Base-by-base conservation (phyloP, 1,139 yeast species). In the Casaregolazyma suthepensis region DNA sequence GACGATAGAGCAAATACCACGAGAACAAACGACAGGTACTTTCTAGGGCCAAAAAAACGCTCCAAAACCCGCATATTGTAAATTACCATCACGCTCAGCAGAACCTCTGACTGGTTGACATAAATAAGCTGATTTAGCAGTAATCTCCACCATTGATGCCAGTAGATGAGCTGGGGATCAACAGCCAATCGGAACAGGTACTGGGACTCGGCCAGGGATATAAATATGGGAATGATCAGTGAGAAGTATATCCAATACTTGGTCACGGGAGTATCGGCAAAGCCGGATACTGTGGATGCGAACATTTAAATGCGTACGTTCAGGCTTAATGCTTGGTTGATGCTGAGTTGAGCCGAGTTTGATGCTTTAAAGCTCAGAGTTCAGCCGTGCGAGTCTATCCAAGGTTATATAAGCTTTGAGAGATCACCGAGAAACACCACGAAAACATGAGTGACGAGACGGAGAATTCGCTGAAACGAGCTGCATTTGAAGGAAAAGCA, bases 81-180 rank as follows among this genome's bases (percentile, higher is more conserved):
- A 63, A 84, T 69, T 38, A 85, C 63, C 13, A 83, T 64, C 5
- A 76, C 67, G 1, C 76, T 72, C 19, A 85, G 59, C 18, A 85
- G 64, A 51, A 80, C 83, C 63, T 85, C 89, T 1, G 87, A 79
- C 66, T 85, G 90, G 62, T 83, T 85, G 47, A 78, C 71, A 56
- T 79, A 85, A 3, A 81, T 72, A 22, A 79, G 52, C 63, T 83
- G 93, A 64, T 75, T 79, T 2, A 81, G 67, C 4, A 76, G 50
- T 13, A 85, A 61, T 49, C 94, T 71, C 90, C 93, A 86, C 67
- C 79, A 83, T 62, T 87, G 94, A 35, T 69, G 62, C 75, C 87
- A 85, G 54, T 76, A 74, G 12, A 75, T 62, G 17, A 87, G 73
- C 60, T 79, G 82, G 3, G 93, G 93, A 50, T 76, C 79, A 46